Conservation (phyloP, 2,329 filamentous ascomycete species). For the Neofusicoccum ribis region DNA sequence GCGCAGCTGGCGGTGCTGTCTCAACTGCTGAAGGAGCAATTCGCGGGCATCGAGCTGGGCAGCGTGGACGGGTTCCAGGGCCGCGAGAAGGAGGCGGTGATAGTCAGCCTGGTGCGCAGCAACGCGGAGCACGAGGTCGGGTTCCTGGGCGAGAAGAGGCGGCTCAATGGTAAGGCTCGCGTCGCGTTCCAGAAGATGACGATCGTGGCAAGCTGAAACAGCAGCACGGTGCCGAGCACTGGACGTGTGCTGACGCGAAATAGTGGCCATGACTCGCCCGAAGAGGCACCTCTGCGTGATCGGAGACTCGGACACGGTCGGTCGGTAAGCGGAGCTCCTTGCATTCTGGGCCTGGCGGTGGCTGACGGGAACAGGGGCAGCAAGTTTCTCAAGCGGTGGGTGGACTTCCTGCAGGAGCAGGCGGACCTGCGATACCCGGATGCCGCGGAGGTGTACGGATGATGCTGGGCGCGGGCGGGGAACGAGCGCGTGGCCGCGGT, state of each 20-base stretch:
- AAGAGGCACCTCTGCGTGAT: constrained; percentile 87
- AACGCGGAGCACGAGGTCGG: constrained; percentile 86
- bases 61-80: constrained; percentile 98
- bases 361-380: constrained; percentile 63
- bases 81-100: constrained; percentile 91
- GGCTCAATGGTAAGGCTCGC: constrained; percentile 75
- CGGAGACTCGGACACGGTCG: constrained; percentile 91
- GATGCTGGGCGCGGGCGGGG: neutral
- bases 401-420: constrained; percentile 85
- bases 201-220: constrained; percentile 12
- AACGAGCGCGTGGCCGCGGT: neutral
- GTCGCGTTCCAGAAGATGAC: constrained; percentile 17
- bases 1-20: constrained; percentile 83
- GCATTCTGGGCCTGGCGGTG: neutral
- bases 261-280: constrained; percentile 95
- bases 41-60: constrained; percentile 86
- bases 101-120: constrained; percentile 91
- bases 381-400: constrained; percentile 84
- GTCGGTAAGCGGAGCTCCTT: constrained; percentile 61
- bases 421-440: constrained; percentile 90
- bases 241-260: constrained; percentile 8
- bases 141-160: constrained; percentile 86
- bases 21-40: constrained; percentile 73
- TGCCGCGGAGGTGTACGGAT: constrained; percentile 47
- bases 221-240: constrained; percentile 7